Base-by-base conservation (phyloP, 257 asterid species). In the Solanum bulbocastanum region DNA sequence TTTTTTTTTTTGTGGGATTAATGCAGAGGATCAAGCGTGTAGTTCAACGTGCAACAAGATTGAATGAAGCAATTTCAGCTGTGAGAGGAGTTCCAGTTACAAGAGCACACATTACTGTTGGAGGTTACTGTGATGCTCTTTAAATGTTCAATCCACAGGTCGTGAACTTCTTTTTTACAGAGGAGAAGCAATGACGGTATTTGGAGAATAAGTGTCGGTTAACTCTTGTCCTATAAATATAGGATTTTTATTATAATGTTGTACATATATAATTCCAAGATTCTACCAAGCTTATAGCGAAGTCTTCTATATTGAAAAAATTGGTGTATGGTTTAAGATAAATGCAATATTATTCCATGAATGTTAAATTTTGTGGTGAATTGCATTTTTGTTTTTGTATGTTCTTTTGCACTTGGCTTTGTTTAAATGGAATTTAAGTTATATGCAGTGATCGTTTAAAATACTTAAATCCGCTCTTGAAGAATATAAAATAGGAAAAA, bases 81-180 rank as follows among this genome's bases (percentile, higher is more conserved):
- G 91, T 76, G 39, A 87, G 94, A 75, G 94, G 96, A 46, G 90
- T 88, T 27, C 90, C 95, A 1, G 58, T 91, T 1, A 88, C 84
- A 89, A 89, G 92, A 76, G 98, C 98, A 56, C 95, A 89, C 1
- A 92, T 94, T 71, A 94, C 96, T 3, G 69, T 91, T 84, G 97
- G 98, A 40, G 98, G 97, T 56, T 91, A 89, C 87, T 92, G 89
- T 68, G 95, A 94, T 86, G 92, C 83, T 39, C 85, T 85, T n/a
- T 83, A 87, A 30, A 27, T 69, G 23, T 30, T 69, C 0, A 10
- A 1, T 3, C 36, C 74, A 25, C 2, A 5, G 20, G 0, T 13
- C 10, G 0, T 69, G 0, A 69, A 16, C 78, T 30, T 15, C 40
- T 8, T 32, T 71, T 3, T 33, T 32, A 0, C 22, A 14, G 10